Conservation (phyloP, 1,284 basidiomycete genomes). For the Limonomyces culmigenus region DNA sequence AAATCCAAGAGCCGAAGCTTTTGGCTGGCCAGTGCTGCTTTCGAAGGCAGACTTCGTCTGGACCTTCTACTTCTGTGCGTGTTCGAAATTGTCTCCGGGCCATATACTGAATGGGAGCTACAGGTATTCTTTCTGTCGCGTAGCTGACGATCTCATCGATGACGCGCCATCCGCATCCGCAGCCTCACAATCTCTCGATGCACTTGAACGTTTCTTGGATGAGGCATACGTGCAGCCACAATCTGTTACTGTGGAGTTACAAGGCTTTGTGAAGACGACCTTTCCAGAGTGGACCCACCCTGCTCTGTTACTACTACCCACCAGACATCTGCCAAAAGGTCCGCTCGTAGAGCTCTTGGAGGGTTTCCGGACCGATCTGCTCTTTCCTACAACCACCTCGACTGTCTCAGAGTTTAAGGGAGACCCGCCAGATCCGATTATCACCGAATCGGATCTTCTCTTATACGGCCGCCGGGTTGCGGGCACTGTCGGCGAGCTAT, state of each 20-base stretch:
- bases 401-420: not conserved
- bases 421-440: not conserved
- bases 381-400: too few species aligned
- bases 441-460: not conserved
- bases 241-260: too few species aligned
- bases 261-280: not conserved
- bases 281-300: not conserved
- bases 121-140: too few species aligned
- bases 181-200: too few species aligned
- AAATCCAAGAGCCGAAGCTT: not conserved
- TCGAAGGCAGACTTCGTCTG: not conserved
- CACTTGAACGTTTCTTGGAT: too few species aligned
- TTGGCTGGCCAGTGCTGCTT: not conserved
- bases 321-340: not conserved
- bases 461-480: not conserved
- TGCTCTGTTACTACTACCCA: not conserved
- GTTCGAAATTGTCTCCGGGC: too few species aligned
- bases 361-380: not conserved
- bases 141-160: not conserved
- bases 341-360: not conserved
- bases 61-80: not conserved
- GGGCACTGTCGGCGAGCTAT: not conserved
- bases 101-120: too few species aligned
- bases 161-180: not conserved
- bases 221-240: too few species aligned